Evolutionary conservation across 352 stramenopile genomes (phyloP).

Genomic region (Thraustochytrium striatum): DNA sequence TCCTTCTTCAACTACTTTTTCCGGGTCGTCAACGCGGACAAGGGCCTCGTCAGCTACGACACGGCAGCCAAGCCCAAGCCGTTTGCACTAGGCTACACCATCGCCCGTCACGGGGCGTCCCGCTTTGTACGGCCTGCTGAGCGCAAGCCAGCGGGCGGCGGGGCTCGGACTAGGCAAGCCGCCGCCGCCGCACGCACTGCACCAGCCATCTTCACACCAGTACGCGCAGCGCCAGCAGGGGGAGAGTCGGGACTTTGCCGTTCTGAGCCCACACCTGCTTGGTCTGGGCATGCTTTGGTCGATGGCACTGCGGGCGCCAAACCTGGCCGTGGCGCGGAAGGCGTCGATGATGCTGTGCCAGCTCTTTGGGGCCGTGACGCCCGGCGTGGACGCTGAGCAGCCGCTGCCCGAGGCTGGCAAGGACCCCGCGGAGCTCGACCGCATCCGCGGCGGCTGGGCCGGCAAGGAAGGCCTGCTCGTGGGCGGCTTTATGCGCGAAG

Average conservation of each 20-base stretch:
- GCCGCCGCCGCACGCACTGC: too few relatives aligned
- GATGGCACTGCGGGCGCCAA: not conserved
- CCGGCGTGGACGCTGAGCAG: not conserved
- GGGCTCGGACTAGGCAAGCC: too few relatives aligned
- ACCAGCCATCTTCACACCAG: too few relatives aligned
- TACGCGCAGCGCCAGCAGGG: too few relatives aligned
- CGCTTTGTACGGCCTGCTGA: too few relatives aligned
- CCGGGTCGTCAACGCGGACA: constrained; percentile 28
- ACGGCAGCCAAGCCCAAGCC: not conserved
- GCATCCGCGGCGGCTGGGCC: constrained; percentile 1
- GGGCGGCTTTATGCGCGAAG: constrained; percentile 43
- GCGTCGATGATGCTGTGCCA: constrained; percentile 8
- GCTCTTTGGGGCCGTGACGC: not conserved
- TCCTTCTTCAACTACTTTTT: constrained; percentile 46
- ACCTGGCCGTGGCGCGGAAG: not conserved
- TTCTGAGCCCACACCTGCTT: not conserved
- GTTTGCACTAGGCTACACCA: too few relatives aligned
- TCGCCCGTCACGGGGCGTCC: too few relatives aligned
- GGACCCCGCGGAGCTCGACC: not conserved
- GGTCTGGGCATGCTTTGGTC: constrained; percentile 39
- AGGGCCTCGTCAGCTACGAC: not conserved
- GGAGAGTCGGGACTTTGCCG: not conserved
- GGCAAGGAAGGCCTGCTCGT: not conserved
- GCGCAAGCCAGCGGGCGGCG: too few relatives aligned
- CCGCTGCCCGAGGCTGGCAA: not conserved